Evolutionary conservation across 2,329 filamentous ascomycete genomes (phyloP).

Genomic region (Colletotrichum endophyticum): DNA sequence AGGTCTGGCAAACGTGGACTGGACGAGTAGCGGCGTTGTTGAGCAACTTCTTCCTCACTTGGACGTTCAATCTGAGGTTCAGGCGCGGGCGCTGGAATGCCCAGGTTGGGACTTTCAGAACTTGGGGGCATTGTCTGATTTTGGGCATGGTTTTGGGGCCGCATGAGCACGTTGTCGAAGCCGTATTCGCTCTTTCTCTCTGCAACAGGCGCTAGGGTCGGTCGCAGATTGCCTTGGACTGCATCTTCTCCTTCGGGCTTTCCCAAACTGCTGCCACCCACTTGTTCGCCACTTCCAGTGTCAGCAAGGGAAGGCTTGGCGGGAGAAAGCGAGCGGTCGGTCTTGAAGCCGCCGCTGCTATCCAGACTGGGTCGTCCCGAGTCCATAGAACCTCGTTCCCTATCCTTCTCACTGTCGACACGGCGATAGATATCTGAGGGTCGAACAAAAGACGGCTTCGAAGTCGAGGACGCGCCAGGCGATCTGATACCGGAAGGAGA

Average conservation of each 20-base stretch:
- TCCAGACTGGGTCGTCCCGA: constrained; percentile 63
- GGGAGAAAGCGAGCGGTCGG: background rate
- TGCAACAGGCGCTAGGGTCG: constrained; percentile 54
- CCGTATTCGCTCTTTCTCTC: constrained; percentile 66
- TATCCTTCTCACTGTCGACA: constrained; percentile 68
- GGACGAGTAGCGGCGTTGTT: constrained; percentile 43
- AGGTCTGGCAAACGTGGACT: constrained; percentile 65
- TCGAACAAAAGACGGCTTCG: constrained; percentile 69
- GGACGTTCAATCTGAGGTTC: constrained; percentile 19
- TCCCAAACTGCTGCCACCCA: background rate
- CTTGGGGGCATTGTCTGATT: background rate
- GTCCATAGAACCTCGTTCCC: constrained; percentile 60
- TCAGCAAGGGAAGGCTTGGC: background rate
- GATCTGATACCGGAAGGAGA: constrained; percentile 42
- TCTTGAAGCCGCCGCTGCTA: constrained; percentile 33
- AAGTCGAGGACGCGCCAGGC: constrained; percentile 47
- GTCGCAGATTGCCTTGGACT: constrained; percentile 9
- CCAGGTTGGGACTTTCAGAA: constrained; percentile 10
- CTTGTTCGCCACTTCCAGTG: constrained; percentile 13
- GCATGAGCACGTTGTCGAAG: constrained; percentile 46
- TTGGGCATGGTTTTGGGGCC: background rate
- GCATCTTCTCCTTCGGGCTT: background rate
- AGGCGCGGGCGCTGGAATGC: background rate
- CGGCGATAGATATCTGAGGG: constrained; percentile 81
- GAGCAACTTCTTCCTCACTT: background rate